Percentiles rank a stretch among this genome's conserved stretches.
These are phyloP conservation scores for Phytophthora kernoviae DNA, from an alignment of 352 stramenopile species.

Conservation along the genomic window DNA sequence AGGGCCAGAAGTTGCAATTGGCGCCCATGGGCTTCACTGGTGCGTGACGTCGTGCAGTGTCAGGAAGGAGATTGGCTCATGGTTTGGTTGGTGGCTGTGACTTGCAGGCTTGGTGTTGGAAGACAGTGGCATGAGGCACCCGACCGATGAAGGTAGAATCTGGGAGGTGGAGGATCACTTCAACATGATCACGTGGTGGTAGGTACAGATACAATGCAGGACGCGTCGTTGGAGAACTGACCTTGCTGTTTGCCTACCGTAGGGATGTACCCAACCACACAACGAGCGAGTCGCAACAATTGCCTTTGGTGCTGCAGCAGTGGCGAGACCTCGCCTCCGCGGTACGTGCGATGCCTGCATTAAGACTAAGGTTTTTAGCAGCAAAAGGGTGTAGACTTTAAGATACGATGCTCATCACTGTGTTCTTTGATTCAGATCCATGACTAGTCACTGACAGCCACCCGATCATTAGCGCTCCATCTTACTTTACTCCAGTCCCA, in stretches of 20 bases:
- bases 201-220: constrained; percentile 4
- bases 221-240: constrained; percentile 1
- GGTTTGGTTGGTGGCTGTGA: not conserved
- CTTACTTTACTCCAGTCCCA: too few species aligned
- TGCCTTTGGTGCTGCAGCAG: constrained; percentile 55
- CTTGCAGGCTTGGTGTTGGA: constrained; percentile 62
- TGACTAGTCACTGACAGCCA: constrained; percentile 16
- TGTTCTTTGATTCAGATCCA: constrained; percentile 25
- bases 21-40: constrained; percentile 51
- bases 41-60: constrained; percentile 18
- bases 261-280: constrained; percentile 67
- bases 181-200: constrained; percentile 72
- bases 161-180: constrained; percentile 86
- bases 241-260: constrained; percentile 2
- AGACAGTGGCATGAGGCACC: constrained; percentile 59
- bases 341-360: constrained; percentile 33
- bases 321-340: constrained; percentile 62
- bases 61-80: constrained; percentile 3
- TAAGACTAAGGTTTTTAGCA: too few species aligned
- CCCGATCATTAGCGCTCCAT: constrained; percentile 1
- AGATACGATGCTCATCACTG: not conserved
- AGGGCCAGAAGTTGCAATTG: constrained; percentile 52
- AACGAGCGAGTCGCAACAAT: constrained; percentile 52
- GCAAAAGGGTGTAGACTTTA: too few species aligned
- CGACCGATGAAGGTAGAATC: constrained; percentile 63